These are phyloP conservation scores for Saccharomyces hybrid DNA, from an alignment of 1,139 yeast genomes.

Conservation along the genomic window DNA sequence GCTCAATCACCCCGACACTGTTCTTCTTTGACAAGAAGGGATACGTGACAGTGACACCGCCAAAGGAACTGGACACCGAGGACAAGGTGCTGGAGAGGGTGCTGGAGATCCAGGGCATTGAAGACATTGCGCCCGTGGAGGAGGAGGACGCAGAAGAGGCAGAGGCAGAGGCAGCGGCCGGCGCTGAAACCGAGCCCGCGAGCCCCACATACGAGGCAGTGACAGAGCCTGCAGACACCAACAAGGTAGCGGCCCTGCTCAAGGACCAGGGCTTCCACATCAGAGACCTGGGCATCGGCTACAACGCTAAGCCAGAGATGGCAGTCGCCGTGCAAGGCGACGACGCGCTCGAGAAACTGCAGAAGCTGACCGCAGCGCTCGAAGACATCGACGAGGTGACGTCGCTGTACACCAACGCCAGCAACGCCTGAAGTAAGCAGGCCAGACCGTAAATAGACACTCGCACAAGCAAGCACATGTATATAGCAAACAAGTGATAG, in stretches of 20 bases:
- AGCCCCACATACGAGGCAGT: conserved; percentile 32
- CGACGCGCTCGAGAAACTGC: conserved; percentile 46
- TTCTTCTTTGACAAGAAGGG: conserved; percentile 77
- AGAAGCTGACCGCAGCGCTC: conserved; percentile 41
- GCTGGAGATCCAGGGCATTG: conserved; percentile 72
- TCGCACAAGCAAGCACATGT: not conserved
- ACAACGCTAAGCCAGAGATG: conserved; percentile 56
- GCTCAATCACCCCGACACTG: conserved; percentile 67
- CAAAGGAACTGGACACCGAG: conserved; percentile 34
- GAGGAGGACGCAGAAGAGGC: conserved; percentile 38
- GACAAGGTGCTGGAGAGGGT: conserved; percentile 68
- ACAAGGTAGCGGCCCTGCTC: conserved; percentile 52
- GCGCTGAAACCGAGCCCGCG: not conserved
- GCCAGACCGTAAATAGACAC: not conserved
- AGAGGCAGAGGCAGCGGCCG: conserved; percentile 23
- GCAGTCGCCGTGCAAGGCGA: conserved; percentile 48
- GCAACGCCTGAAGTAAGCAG: conserved; percentile 58
- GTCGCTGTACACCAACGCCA: conserved; percentile 44
- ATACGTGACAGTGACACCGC: conserved; percentile 44
- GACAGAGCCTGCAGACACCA: conserved; percentile 59
- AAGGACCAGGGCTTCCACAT: conserved; percentile 51
- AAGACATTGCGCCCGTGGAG: conserved; percentile 57
- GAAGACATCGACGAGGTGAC: conserved; percentile 57
- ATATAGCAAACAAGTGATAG: not conserved
- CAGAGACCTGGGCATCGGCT: conserved; percentile 64